Conservation (phyloP, 1,284 basidiomycete species). For the Trichosporon coremiiforme region DNA sequence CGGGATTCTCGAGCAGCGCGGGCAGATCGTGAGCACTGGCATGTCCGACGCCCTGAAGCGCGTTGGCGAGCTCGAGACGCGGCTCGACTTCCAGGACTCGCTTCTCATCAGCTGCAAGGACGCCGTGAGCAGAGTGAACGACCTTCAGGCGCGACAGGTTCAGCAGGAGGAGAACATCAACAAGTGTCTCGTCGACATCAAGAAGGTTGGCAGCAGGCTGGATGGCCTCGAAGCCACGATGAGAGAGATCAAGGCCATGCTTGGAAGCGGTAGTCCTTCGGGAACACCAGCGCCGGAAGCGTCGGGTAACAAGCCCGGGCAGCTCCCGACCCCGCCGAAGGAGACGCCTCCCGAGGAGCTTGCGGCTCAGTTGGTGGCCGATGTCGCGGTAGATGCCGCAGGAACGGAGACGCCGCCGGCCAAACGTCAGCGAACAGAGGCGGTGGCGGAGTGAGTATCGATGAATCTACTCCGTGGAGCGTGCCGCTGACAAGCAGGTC, state of each 20-base stretch:
- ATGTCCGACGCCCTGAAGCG: conserved; percentile 4
- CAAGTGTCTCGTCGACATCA: neutral
- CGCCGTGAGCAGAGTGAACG: neutral
- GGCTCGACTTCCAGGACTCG: neutral
- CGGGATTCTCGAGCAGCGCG: neutral
- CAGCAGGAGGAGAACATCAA: neutral
- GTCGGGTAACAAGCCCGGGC: neutral
- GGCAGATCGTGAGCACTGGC: neutral
- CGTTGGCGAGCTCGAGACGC: neutral
- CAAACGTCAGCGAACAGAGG: neutral
- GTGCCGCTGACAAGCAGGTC: neutral
- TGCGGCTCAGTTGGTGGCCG: neutral
- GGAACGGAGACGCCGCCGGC: neutral
- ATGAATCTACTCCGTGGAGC: neutral
- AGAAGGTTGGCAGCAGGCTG: neutral
- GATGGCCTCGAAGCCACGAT: neutral
- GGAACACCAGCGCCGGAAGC: neutral
- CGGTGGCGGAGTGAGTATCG: neutral
- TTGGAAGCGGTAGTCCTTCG: neutral
- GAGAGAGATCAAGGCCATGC: neutral
- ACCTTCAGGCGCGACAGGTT: neutral
- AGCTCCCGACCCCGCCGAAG: neutral
- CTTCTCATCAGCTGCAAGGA: neutral
- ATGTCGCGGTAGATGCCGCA: neutral
- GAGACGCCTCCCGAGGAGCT: neutral